Evolutionary conservation across 495 filamentous ascomycete genomes (phyloP).

Genomic region (Aspergillus campestris): DNA sequence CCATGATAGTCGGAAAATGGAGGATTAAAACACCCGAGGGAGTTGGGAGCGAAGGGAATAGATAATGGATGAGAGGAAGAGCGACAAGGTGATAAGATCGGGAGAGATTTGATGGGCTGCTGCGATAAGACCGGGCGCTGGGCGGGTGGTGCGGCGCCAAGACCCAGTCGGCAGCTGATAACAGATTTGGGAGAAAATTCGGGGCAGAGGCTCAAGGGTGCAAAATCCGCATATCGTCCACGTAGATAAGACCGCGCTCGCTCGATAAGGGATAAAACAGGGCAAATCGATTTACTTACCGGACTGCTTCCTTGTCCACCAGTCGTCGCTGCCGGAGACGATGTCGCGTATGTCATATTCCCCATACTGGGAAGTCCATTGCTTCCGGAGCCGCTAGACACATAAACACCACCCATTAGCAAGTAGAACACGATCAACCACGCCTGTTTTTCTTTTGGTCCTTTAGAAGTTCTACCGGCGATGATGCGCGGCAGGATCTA

Average conservation of each 20-base stretch:
- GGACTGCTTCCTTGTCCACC: conserved; percentile 58
- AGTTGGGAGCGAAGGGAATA: conserved; percentile 13
- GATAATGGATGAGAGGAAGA: conserved; percentile 21
- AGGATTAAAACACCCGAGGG: conserved; percentile 10
- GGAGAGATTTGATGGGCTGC: conserved; percentile 37
- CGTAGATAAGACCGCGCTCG: too few relatives aligned
- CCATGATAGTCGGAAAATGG: conserved; percentile 37
- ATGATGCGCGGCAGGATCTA: not conserved
- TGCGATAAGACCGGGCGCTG: conserved; percentile 33
- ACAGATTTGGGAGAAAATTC: conserved; percentile 18
- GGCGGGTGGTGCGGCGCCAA: conserved; percentile 34
- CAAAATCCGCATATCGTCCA: not conserved
- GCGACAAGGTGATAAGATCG: conserved; percentile 42
- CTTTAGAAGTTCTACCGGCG: not conserved
- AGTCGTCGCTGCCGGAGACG: conserved; percentile 59
- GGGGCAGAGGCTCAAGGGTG: conserved; percentile 12
- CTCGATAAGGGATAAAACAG: too few relatives aligned
- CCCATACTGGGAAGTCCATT: conserved; percentile 44
- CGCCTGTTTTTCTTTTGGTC: not conserved
- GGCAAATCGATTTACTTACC: conserved; percentile 40
- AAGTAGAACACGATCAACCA: conserved; percentile 8
- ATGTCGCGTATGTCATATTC: conserved; percentile 52
- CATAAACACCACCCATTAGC: conserved; percentile 24
- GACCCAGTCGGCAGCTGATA: conserved; percentile 25
- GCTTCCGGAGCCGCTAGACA: conserved; percentile 40